A percentile compares a stretch with the other conserved stretches of the same genome.
Conservation (phyloP, 164 flowering plant genomes). For the Saururus chinensis region DNA sequence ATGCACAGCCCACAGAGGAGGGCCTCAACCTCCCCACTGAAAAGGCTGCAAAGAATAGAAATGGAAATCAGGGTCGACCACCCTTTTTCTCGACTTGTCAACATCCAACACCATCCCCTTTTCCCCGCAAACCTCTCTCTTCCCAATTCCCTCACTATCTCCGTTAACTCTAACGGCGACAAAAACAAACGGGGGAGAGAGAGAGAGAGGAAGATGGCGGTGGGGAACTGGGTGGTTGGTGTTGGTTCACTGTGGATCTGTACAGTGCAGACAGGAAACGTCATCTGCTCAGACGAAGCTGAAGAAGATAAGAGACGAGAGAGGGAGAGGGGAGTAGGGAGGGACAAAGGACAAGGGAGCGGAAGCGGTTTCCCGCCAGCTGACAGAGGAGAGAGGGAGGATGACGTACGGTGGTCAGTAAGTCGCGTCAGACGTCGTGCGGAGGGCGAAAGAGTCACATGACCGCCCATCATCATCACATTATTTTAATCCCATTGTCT, state of each 20-base stretch:
- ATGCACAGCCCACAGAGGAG: background rate
- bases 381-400: constrained; percentile 16
- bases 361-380: constrained; percentile 26
- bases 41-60: constrained; percentile 24
- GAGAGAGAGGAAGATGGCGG: too few species aligned
- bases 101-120: constrained; percentile 10
- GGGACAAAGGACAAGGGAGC: background rate
- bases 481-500: background rate
- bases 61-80: constrained; percentile 17
- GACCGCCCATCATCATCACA: background rate
- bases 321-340: background rate
- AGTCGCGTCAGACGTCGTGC: constrained; percentile 13
- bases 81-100: constrained; percentile 21
- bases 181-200: background rate
- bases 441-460: constrained; percentile 2
- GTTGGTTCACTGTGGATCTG: too few species aligned
- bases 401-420: constrained; percentile 13
- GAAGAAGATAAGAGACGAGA: background rate
- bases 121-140: constrained; percentile 14
- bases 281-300: background rate
- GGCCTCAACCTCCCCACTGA: background rate
- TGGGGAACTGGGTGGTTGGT: too few species aligned
- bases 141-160: background rate
- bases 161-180: background rate
- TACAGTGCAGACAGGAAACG: too few species aligned